Evolutionary conservation across 805 yeast species (phyloP).

Genomic region (Candida peoriensis): DNA sequence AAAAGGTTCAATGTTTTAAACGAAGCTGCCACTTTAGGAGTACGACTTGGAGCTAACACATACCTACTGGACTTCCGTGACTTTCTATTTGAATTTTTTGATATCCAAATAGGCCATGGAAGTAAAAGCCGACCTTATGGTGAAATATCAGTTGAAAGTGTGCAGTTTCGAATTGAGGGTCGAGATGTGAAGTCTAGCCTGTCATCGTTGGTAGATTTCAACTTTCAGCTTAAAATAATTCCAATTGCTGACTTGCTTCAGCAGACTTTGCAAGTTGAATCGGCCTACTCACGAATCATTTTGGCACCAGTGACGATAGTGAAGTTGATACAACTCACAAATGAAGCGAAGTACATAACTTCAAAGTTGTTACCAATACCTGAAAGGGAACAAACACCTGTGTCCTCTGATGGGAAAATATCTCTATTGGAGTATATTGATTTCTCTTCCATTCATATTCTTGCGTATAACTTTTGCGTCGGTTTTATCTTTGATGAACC

Average conservation of each 20-base stretch:
- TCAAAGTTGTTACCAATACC: no score
- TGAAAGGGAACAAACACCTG: no score
- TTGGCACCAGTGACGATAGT: slow-evolving; percentile 48
- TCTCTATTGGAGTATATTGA: no score
- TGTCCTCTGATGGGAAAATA: no score
- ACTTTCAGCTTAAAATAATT: slow-evolving; percentile 37
- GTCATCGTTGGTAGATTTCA: slow-evolving; percentile 41
- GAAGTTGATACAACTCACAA: slow-evolving; percentile 18
- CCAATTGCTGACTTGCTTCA: slow-evolving; percentile 29
- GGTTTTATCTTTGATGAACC: slow-evolving; percentile 70
- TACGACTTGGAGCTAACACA: background rate
- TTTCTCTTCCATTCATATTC: slow-evolving; percentile 47
- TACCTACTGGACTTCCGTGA: slow-evolving; percentile 9
- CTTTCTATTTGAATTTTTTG: slow-evolving; percentile 8
- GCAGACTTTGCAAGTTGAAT: slow-evolving; percentile 51
- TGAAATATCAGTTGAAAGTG: slow-evolving; percentile 22
- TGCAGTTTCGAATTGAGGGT: slow-evolving; percentile 26
- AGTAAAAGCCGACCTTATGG: slow-evolving; percentile 12
- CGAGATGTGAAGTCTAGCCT: slow-evolving; percentile 30
- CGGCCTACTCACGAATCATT: slow-evolving; percentile 54
- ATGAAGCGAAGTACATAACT: slow-evolving; percentile 6
- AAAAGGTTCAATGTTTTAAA: no score
- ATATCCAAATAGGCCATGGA: slow-evolving; percentile 5
- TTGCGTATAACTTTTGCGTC: slow-evolving; percentile 61
- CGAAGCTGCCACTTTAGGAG: slow-evolving; percentile 3